Conservation (phyloP, 257 asterid genomes). For the Parsonsia alboflavescens region DNA sequence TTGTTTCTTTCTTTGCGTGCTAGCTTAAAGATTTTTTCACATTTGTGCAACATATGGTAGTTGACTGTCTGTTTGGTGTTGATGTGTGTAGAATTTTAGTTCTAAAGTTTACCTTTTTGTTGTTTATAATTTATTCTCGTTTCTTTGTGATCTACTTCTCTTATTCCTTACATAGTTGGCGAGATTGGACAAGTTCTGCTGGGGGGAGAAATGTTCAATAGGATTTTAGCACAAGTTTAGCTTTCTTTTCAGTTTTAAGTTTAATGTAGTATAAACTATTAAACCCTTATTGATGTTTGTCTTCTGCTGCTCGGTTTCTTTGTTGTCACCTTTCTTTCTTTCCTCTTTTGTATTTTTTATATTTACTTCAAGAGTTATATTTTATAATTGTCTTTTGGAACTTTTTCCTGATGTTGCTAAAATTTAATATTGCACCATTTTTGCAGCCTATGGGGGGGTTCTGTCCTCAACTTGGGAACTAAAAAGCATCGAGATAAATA, state of each 20-base stretch:
- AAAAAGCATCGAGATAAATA: constrained; percentile 83
- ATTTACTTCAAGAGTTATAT: not conserved
- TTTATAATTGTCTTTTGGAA: too few relatives aligned
- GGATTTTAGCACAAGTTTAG: not conserved
- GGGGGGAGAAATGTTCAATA: not conserved
- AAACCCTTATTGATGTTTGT: not conserved
- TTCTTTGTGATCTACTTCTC: not conserved
- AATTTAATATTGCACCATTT: not conserved
- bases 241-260: not conserved
- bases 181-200: not conserved
- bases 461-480: constrained; percentile 92
- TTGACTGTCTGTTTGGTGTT: not conserved
- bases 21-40: not conserved
- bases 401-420: not conserved
- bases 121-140: not conserved
- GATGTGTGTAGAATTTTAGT: not conserved
- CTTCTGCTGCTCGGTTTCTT: not conserved
- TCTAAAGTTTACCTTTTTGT: not conserved
- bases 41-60: not conserved
- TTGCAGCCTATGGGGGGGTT: constrained; percentile 97
- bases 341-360: not conserved
- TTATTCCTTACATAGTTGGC: not conserved
- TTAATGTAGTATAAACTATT: not conserved
- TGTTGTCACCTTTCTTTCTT: not conserved
- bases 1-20: not conserved